Evolutionary conservation across 202 grass and related monocot species (phyloP).

Genomic region (Panicum virgatum): DNA sequence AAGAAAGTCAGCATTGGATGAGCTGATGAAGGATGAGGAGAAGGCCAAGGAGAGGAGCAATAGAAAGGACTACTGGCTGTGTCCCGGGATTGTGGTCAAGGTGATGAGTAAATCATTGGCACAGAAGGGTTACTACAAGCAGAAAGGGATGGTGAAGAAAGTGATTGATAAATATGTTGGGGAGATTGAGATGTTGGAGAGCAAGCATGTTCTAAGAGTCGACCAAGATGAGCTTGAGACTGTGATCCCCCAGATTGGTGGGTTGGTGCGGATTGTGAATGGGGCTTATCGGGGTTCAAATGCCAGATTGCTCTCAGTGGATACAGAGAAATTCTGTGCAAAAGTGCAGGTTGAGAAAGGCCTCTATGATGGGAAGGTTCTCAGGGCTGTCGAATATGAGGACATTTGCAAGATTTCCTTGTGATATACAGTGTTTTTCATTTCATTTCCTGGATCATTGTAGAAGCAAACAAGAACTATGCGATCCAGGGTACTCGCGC

Average conservation of each 20-base stretch:
- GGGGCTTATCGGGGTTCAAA: constrained; percentile 82
- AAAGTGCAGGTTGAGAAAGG: constrained; percentile 91
- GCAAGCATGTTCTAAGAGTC: constrained; percentile 82
- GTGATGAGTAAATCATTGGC: constrained; percentile 84
- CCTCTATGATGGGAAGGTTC: constrained; percentile 85
- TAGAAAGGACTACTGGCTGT: constrained; percentile 92
- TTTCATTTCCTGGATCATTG: constrained; percentile 22
- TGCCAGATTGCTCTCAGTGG: constrained; percentile 71
- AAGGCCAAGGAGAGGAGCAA: constrained; percentile 85
- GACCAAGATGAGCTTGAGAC: constrained; percentile 95
- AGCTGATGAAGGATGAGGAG: constrained; percentile 92
- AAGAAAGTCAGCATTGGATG: constrained; percentile 68
- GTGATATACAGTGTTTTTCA: constrained; percentile 36
- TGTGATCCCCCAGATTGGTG: constrained; percentile 88
- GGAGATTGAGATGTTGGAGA: constrained; percentile 89
- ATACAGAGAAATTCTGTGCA: constrained; percentile 72
- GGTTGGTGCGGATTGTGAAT: constrained; percentile 83
- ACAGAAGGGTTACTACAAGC: constrained; percentile 88
- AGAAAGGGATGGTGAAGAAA: constrained; percentile 76
- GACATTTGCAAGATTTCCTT: constrained; percentile 85
- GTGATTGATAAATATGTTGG: constrained; percentile 81
- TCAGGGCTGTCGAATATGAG: constrained; percentile 78
- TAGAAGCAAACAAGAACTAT: neutral
- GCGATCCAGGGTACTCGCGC: neutral
- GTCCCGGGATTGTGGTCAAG: constrained; percentile 79